A percentile compares a stretch with the other conserved stretches of the same genome.
Evolutionary conservation across 768 basidiomycete genomes (phyloP).

Genomic region (Termitomyces sp.): DNA sequence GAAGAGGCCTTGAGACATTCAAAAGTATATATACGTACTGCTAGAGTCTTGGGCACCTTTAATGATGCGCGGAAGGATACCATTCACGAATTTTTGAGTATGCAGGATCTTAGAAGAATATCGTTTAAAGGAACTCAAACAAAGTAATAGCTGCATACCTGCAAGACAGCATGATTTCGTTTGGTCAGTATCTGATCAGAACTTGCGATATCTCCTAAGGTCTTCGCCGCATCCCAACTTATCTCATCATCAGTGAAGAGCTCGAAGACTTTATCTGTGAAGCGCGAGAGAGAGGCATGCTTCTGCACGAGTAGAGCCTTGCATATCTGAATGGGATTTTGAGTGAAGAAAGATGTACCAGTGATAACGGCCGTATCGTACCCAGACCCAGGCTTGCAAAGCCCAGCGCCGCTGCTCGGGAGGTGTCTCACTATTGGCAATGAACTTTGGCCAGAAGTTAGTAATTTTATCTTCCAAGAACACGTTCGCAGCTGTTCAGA

Average conservation of each 20-base stretch:
- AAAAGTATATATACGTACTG: constrained; percentile 34
- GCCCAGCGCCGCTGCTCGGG: constrained; percentile 41
- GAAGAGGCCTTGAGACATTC: background rate
- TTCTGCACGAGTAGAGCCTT: constrained; percentile 77
- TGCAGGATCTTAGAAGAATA: constrained; percentile 51
- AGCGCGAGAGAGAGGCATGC: constrained; percentile 49
- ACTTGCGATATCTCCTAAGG: constrained; percentile 61
- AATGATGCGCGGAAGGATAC: constrained; percentile 70
- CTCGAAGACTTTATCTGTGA: constrained; percentile 61
- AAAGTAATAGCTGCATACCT: constrained; percentile 41
- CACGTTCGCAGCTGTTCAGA: constrained; percentile 32
- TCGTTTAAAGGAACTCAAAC: background rate
- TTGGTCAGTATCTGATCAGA: constrained; percentile 67
- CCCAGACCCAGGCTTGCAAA: constrained; percentile 66
- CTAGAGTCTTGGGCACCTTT: constrained; percentile 50
- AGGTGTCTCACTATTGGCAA: constrained; percentile 28
- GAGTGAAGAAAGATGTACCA: background rate
- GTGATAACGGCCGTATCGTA: constrained; percentile 22
- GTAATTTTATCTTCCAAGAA: constrained; percentile 41
- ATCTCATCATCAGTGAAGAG: constrained; percentile 63
- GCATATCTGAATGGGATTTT: constrained; percentile 45
- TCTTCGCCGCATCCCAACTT: constrained; percentile 69
- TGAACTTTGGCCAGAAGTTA: constrained; percentile 42
- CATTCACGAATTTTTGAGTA: constrained; percentile 69
- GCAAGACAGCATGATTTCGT: constrained; percentile 69